Evolutionary conservation across 2,329 filamentous ascomycete species (phyloP), one percentile per base, ranked within the genome.

Genomic region (Exophiala bonariae): DNA sequence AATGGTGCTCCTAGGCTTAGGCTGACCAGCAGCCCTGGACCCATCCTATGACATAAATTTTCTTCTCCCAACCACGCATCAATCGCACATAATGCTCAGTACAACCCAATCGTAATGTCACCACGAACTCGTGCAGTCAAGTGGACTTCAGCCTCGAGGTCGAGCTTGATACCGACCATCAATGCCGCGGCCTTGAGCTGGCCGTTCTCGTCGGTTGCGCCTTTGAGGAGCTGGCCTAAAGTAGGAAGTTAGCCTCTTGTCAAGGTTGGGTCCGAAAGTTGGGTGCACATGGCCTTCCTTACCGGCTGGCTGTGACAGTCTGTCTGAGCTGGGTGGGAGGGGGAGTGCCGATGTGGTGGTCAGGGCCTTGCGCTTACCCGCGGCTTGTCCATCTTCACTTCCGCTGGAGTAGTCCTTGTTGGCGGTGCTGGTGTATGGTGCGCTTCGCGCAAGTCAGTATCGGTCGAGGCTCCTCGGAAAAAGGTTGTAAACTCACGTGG

Each of bases 131-230:
- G 66, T 39, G 80, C 80, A 14, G 79, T 83, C 54, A 83, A 65
- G 61, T 83, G 79, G 34, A 83, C 77, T 61, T 83, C 80, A 11
- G 80, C 80, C 62, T 83, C 80, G 16, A 83, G 66, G 60, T 83
- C 80, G 28, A 83, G 70, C 70, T 83, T 82, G 68, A 83, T 82
- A 46, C 80, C 80, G 30, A 83, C 71, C 57, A 82, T 71, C 34
- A 83, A 69, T 2, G 78, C 79, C 3, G 80, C 77, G 32, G 76
- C 65, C 66, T 80, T 83, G 49, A 77, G 69, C 57, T 79, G 76
- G 50, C 80, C 79, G 44, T 81, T 67, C 22, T 78, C 75, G 51
- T 81, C 78, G 2, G 41, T 52, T 38, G 50, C 50, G 10, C 45
- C 46, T 23, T 75, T 77, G 52, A 83, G 74, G 26, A 83, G 73